phyloP scores from a whole-genome alignment of 129 eudicot species.

The Chrysanthemum lavandulifolium region DNA sequence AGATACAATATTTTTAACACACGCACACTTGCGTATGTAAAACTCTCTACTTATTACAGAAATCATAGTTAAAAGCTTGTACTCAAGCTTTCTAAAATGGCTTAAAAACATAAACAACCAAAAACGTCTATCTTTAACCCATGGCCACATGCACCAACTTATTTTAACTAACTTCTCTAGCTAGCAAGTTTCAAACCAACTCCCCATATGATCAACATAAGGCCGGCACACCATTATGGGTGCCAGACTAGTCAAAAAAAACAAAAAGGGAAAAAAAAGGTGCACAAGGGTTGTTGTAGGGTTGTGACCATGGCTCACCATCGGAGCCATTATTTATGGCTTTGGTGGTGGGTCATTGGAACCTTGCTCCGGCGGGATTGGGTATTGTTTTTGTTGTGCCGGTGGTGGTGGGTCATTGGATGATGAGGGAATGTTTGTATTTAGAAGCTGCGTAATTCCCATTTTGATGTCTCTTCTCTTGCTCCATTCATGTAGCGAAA shows the following conservation, averaged over 20 bases:
- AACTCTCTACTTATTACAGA: no score
- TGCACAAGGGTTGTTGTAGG: neutral
- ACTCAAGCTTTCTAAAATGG: neutral
- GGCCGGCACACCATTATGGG: neutral
- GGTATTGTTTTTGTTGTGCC: no score
- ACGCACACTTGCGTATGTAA: no score
- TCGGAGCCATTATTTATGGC: neutral
- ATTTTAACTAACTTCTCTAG: neutral
- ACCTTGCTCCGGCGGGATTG: no score
- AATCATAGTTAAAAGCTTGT: neutral
- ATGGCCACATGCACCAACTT: neutral
- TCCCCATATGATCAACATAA: neutral
- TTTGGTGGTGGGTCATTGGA: neutral
- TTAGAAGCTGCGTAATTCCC: slow-evolving; percentile 22
- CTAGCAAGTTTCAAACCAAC: neutral
- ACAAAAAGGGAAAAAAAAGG: neutral
- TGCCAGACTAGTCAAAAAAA: neutral
- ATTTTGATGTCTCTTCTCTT: slow-evolving; percentile 29
- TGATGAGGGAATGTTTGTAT: neutral
- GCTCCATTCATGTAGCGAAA: slow-evolving; percentile 41
- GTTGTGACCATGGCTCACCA: neutral
- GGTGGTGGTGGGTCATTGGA: neutral
- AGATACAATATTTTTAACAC: no score
- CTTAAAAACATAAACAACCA: neutral
- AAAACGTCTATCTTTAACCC: neutral